Evolutionary conservation across 2,329 filamentous ascomycete species (phyloP), one percentile per base, ranked within the genome.

Genomic region (Cephalotrichum gorgonifer): DNA sequence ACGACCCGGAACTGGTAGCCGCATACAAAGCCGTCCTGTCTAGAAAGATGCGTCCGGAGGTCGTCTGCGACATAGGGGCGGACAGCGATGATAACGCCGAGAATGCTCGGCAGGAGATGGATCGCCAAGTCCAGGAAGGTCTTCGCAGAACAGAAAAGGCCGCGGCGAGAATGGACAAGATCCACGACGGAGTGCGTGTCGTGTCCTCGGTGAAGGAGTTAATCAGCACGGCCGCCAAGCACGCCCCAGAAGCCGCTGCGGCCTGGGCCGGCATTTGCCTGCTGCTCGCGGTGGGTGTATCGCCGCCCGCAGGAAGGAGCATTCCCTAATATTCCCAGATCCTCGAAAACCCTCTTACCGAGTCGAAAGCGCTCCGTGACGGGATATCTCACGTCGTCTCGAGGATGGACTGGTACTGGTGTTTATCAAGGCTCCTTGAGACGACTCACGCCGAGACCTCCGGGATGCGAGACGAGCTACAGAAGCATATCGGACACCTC

Each of bases 331-430:
- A 27, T 12, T 33, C 14, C 31, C 44, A 64, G 62, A 54, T 66
- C 4, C 53, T 67, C 17, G 47, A 51, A n/a, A 65, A 62, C 27
- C 58, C 62, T 1, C 47, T 60, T 15, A 54, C 47, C 1, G 57
- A 58, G 50, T 55, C 54, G 15, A 47, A 52, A 6, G 50, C 57
- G n/a, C 66, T 67, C 42, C 61, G 58, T 2, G 46, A 60, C 12
- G 64, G 65, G 11, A 60, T 70, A 28, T 26, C 50, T 2, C 59
- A 70, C 44, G 60, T 70, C 35, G 25, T 64, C n/a, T 57, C 55
- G 2, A 58, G 60, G 42, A 69, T 68, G 59, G 55, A 66, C 2
- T 69, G 61, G 65, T 69, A 70, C 52, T 65, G 59, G 54, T 54
- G 57, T 20, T 53, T 68, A 17, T 56, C 57, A 3, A 47, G 43